Conservation (phyloP, 225 moss, liverwort and hornwort species). For the Straminergon stramineum region DNA sequence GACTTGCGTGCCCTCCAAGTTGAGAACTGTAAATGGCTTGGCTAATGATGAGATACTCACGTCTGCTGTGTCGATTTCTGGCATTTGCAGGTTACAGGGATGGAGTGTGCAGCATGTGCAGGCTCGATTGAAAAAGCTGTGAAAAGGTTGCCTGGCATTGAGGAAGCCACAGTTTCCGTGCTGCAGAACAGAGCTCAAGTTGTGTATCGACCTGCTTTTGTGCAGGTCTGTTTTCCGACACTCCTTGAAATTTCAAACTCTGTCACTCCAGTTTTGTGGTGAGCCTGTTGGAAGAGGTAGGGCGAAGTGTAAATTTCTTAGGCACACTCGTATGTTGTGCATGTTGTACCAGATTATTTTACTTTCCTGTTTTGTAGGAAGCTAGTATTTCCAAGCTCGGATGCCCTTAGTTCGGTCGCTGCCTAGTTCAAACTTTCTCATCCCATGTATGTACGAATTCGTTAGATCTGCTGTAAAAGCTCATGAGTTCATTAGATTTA, state of each 20-base stretch:
- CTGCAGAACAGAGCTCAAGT: constrained; percentile 89
- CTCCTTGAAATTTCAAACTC: background rate
- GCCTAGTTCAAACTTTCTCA: background rate
- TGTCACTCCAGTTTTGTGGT: background rate
- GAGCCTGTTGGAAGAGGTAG: background rate
- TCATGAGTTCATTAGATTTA: background rate
- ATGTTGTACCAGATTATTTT: background rate
- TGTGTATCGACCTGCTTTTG: constrained; percentile 66
- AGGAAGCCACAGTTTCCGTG: constrained; percentile 78
- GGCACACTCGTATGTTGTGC: background rate
- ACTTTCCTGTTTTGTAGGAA: background rate
- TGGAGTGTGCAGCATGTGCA: constrained; percentile 92
- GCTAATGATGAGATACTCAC: background rate
- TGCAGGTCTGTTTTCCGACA: constrained; percentile 32
- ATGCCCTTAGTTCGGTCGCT: too few relatives aligned
- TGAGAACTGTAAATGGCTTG: background rate
- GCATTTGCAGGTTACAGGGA: constrained; percentile 56
- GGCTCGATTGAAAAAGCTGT: constrained; percentile 94
- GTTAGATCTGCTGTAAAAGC: background rate
- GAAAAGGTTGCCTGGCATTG: constrained; percentile 83
- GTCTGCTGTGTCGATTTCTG: background rate
- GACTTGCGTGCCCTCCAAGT: background rate
- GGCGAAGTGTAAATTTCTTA: background rate
- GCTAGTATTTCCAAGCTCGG: background rate
- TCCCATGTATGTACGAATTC: background rate